These are phyloP conservation scores for Talaromyces pinophilus DNA, from an alignment of 2,329 filamentous ascomycete species.

Conservation along the genomic window DNA sequence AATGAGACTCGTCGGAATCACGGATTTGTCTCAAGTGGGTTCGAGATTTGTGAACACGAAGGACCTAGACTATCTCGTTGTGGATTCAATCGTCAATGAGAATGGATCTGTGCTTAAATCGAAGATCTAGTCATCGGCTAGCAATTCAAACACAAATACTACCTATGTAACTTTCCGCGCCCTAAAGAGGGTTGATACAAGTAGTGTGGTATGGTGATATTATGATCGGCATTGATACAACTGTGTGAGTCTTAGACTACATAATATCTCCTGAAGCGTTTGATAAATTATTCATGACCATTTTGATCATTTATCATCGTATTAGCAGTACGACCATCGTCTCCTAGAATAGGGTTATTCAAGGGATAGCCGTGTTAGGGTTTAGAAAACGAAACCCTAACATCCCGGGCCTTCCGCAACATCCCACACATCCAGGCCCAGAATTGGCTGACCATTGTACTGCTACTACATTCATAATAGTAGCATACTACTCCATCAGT, in stretches of 20 bases:
- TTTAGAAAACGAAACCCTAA: neutral
- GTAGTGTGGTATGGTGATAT: neutral
- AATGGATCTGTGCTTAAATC: neutral
- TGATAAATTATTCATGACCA: neutral
- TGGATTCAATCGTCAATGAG: neutral
- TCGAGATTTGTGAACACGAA: constrained; percentile 66
- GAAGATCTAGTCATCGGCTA: neutral
- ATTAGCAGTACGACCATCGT: neutral
- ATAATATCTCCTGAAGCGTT: neutral
- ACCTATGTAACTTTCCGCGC: neutral
- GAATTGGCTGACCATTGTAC: neutral
- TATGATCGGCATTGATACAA: neutral
- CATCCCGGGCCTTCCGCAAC: neutral
- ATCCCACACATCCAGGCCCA: neutral
- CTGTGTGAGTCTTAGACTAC: neutral
- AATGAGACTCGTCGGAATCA: constrained; percentile 72
- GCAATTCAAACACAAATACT: neutral
- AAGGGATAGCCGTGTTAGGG: neutral
- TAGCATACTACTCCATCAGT: neutral
- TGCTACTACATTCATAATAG: neutral
- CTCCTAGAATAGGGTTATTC: neutral
- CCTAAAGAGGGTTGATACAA: neutral
- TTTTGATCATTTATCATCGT: neutral
- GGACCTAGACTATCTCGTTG: neutral
- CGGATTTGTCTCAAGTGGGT: constrained; percentile 70